phyloP scores from a whole-genome alignment of 345 rosid genomes.

The Turnera subulata region DNA sequence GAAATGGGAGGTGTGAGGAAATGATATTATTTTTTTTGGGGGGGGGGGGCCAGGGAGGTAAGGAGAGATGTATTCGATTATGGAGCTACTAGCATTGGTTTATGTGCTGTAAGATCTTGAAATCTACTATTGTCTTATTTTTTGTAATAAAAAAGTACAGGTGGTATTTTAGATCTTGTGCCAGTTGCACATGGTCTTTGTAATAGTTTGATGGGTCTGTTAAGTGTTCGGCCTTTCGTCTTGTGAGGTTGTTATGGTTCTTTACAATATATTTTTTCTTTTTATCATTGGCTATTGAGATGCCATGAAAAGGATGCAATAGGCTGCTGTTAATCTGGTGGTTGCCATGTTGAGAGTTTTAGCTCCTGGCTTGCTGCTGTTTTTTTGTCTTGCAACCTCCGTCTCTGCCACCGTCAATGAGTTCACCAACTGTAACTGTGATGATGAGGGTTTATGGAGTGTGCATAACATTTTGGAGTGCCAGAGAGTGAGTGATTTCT shows the following conservation, averaged over 20 bases:
- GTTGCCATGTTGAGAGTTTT: conserved; percentile 66
- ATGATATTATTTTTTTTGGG: too few relatives aligned
- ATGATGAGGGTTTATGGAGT: conserved; percentile 74
- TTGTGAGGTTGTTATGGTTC: too few relatives aligned
- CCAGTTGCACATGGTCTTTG: conserved; percentile 1
- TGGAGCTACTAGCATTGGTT: conserved; percentile 9
- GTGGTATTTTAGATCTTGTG: conserved; percentile 22
- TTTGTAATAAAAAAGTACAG: neutral
- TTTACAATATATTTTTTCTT: too few relatives aligned
- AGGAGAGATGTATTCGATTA: neutral
- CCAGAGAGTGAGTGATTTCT: conserved; percentile 85
- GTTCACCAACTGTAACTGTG: conserved; percentile 65
- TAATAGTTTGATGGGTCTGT: neutral
- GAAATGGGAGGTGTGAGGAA: too few relatives aligned
- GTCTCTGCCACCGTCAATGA: conserved; percentile 54
- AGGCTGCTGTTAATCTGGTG: conserved; percentile 15
- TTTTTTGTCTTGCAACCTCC: conserved; percentile 34
- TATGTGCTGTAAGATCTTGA: conserved; percentile 27
- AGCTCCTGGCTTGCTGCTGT: conserved; percentile 42
- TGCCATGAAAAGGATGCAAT: conserved; percentile 19
- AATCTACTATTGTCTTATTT: conserved; percentile 1
- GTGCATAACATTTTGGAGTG: conserved; percentile 68
- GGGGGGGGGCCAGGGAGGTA: neutral
- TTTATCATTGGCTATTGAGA: neutral
- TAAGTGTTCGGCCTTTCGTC: too few relatives aligned